Evolutionary conservation across 495 filamentous ascomycete genomes (phyloP).

Genomic region (Podospora pseudoanserina): DNA sequence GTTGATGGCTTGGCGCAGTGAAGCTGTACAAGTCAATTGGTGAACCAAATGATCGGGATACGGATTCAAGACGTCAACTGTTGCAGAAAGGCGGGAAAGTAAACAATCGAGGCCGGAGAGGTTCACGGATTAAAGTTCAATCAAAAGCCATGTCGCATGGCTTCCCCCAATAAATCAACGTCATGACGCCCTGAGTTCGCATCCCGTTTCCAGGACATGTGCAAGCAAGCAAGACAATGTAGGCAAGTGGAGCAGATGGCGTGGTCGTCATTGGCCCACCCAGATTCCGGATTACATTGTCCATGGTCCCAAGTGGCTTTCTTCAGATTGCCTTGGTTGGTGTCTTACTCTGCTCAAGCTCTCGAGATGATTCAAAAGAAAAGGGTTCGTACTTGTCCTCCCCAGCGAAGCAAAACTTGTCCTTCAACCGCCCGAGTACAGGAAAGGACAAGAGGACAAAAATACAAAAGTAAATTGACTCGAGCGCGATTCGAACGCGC

Average conservation of each 20-base stretch:
- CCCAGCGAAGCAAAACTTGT: no score
- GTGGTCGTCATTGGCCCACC: background rate
- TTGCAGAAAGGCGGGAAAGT: background rate
- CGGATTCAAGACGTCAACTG: background rate
- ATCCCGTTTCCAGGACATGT: background rate
- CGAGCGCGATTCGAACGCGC: conserved; percentile 37
- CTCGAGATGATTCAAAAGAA: background rate
- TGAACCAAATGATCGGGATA: background rate
- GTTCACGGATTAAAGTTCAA: background rate
- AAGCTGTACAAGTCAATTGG: background rate
- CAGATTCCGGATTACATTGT: background rate
- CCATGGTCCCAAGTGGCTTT: background rate
- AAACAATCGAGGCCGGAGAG: background rate
- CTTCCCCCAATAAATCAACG: background rate
- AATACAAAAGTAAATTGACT: conserved; percentile 20
- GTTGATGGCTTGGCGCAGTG: background rate
- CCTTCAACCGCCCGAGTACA: no score
- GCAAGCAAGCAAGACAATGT: background rate
- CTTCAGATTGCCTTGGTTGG: background rate
- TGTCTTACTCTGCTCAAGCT: background rate
- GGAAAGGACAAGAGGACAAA: background rate
- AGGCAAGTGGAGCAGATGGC: background rate
- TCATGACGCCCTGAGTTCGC: background rate
- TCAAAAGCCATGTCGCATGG: background rate
- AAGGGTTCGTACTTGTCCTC: no score